Evolutionary conservation across 345 rosid species (phyloP), one percentile per base, ranked within the genome.

Genomic region (Eucalyptus tenuipes): DNA sequence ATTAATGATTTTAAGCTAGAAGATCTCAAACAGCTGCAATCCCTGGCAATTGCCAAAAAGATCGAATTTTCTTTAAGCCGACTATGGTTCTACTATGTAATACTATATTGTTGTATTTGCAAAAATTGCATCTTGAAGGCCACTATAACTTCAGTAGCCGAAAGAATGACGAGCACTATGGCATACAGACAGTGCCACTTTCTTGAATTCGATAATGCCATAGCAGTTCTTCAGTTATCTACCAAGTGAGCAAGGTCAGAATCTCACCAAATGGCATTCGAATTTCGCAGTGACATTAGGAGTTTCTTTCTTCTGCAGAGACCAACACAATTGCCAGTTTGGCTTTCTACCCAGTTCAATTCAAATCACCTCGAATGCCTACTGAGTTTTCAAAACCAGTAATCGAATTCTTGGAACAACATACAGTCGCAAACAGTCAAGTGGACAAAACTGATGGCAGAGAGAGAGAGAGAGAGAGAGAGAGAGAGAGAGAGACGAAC

Each of bases 401-500:
- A 68, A 68, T 9, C 80, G 20, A 33, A 68, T 68, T 68, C 44
- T 68, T 3, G 20, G 80, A 9, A 33, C 4, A 3, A 2, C 47
- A 6, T 20, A 37, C 29, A 11, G 6, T 10, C 82, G 45, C 27
- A 1, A 75, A 33, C 3, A 24, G 4, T 20, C 33, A 15, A 33
- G 87, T 22, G 31, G 44, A 11, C 14, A 16, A 52, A 52, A 50
- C 42, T 31, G 66, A 85, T 40, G 27, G 3, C 20, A 71, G 42
- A 31, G 22, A 59, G 68, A 29, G 22, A 82, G 22, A 82, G 11
- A 53, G 40, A 85, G 50, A 48, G 87, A 29, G 61, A 29, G 61
- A 68, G 12, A 40, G 49, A 59, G 68, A 33, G 59, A 42, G 49
- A 25, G 27, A 8, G 25, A 93, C 95, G 89, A 27, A 97, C 99